These are phyloP conservation scores for Breviolum minutum DNA, from an alignment of 73 alveolate genomes.

Conservation along the genomic window DNA sequence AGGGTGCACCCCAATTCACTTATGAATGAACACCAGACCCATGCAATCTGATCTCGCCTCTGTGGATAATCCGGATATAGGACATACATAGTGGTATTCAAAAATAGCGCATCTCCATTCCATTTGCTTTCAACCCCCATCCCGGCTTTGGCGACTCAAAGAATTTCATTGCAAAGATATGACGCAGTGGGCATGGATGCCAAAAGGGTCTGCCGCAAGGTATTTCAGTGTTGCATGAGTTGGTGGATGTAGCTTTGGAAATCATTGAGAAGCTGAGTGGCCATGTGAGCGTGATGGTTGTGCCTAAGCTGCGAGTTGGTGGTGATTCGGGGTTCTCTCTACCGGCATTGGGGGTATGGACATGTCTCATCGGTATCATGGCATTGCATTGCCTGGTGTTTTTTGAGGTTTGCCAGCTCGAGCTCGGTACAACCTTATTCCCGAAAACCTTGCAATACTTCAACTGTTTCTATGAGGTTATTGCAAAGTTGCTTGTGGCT, in stretches of 20 bases:
- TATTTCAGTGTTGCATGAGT: constrained; percentile 60
- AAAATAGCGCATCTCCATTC: too few species aligned
- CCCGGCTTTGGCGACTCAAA: too few species aligned
- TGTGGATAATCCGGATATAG: too few species aligned
- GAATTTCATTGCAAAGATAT: too few species aligned
- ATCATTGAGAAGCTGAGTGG: constrained; percentile 44
- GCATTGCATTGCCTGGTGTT: background rate
- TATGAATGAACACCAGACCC: too few species aligned
- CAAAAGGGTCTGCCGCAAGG: background rate
- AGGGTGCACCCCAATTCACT: too few species aligned
- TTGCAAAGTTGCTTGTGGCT: constrained; percentile 27
- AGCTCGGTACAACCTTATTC: constrained; percentile 85
- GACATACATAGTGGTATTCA: too few species aligned
- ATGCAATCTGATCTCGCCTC: too few species aligned
- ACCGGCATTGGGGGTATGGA: background rate
- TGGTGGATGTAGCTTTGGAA: constrained; percentile 40
- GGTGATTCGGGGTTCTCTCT: background rate
- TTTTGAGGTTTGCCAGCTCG: constrained; percentile 66
- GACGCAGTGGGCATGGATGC: too few species aligned
- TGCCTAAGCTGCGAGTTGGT: background rate
- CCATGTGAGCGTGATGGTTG: constrained; percentile 47
- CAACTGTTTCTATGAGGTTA: constrained; percentile 51
- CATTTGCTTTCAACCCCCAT: too few species aligned
- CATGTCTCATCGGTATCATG: background rate
- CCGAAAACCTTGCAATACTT: constrained; percentile 61